phyloP scores from a whole-genome alignment of 1,139 yeast genomes.

The Magnusiomyces fungicola region DNA sequence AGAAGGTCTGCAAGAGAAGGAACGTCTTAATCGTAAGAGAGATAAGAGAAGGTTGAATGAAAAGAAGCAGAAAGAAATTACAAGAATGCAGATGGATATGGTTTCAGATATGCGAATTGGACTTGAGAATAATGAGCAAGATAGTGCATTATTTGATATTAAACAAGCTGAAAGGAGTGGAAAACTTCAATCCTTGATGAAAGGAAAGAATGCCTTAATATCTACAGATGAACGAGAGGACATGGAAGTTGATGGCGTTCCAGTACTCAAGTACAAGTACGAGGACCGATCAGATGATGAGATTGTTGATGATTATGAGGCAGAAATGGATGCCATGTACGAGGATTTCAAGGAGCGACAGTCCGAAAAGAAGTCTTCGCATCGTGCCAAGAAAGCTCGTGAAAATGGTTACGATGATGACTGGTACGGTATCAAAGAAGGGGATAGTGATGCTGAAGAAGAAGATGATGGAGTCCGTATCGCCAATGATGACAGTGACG shows the following conservation, averaged over 20 bases:
- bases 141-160: constrained; percentile 75
- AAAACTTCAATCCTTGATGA: constrained; percentile 59
- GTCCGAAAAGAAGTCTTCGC: constrained; percentile 73
- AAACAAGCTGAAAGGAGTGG: constrained; percentile 83
- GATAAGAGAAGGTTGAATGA: constrained; percentile 80
- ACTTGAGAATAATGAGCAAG: constrained; percentile 85
- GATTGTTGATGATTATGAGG: constrained; percentile 66
- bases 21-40: constrained; percentile 61
- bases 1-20: constrained; percentile 62
- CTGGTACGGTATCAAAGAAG: constrained; percentile 74
- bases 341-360: constrained; percentile 60
- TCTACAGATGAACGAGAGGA: constrained; percentile 41
- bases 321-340: constrained; percentile 78
- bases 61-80: constrained; percentile 76
- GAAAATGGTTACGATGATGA: constrained; percentile 51
- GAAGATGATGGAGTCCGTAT: constrained; percentile 26
- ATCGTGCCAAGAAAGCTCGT: constrained; percentile 71
- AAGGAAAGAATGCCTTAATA: constrained; percentile 77
- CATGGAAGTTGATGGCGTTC: constrained; percentile 39
- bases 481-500: constrained; percentile 17
- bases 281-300: constrained; percentile 44
- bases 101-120: constrained; percentile 88
- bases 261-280: constrained; percentile 22
- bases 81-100: constrained; percentile 95
- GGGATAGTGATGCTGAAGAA: constrained; percentile 29